Conservation (phyloP, 148 eudicot genomes). For the Hydrangea macrophylla region DNA sequence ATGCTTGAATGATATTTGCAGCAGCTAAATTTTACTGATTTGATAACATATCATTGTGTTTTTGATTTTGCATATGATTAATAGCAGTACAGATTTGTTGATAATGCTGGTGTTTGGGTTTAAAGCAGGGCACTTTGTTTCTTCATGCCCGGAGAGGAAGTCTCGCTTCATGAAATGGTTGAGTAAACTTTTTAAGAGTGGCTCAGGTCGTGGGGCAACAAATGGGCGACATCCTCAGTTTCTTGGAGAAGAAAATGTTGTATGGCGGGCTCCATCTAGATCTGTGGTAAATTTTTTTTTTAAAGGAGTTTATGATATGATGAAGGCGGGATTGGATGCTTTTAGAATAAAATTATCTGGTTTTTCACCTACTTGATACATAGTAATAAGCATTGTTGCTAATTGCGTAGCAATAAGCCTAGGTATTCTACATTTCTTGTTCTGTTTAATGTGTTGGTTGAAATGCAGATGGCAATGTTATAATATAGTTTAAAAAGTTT, state of each 20-base stretch:
- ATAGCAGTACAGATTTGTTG: conserved; percentile 12
- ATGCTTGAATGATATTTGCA: conserved; percentile 19
- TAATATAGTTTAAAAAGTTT: no score
- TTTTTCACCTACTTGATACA: no score
- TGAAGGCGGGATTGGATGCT: no score
- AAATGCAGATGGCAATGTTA: no score
- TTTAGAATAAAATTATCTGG: no score
- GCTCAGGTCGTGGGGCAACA: conserved; percentile 40
- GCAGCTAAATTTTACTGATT: conserved; percentile 1
- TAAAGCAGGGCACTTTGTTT: conserved; percentile 50
- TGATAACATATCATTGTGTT: neutral
- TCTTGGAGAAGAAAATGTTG: conserved; percentile 72
- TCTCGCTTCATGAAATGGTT: conserved; percentile 87
- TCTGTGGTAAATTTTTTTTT: conserved; percentile 48
- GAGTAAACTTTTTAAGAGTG: conserved; percentile 73
- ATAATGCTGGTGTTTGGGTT: conserved; percentile 12
- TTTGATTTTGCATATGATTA: neutral
- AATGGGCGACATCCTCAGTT: conserved; percentile 51
- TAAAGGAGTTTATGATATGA: neutral
- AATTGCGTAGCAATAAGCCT: no score
- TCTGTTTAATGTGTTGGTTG: no score
- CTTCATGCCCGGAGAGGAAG: conserved; percentile 57
- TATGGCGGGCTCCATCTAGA: conserved; percentile 69
- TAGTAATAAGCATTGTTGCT: no score
- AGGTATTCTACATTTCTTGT: no score